These are phyloP conservation scores for Cyanidium caldarium DNA, from an alignment of 23 red algal genomes.

Conservation along the genomic window DNA sequence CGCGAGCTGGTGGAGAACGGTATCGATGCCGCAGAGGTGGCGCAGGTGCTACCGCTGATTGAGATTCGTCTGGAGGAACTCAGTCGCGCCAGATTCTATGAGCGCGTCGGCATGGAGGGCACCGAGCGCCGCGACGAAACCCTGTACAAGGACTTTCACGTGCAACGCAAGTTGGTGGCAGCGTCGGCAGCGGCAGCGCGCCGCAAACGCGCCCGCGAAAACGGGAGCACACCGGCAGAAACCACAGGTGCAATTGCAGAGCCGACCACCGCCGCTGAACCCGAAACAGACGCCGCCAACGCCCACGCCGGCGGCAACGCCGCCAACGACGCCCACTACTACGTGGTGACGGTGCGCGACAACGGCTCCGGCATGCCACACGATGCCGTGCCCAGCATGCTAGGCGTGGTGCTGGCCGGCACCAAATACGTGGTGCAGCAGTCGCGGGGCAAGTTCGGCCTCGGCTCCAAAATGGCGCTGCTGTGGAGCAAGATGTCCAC, in stretches of 20 bases:
- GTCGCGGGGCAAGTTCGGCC: slow-evolving; percentile 75
- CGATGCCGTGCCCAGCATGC: slow-evolving; percentile 64
- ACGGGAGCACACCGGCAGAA: neutral
- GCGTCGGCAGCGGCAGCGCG: slow-evolving; percentile 15
- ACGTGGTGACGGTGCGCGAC: slow-evolving; percentile 49
- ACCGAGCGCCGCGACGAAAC: slow-evolving; percentile 19
- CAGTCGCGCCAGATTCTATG: slow-evolving; percentile 7
- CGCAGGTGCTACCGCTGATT: slow-evolving; percentile 29
- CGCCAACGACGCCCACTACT: slow-evolving; percentile 12
- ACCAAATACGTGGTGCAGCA: slow-evolving; percentile 84
- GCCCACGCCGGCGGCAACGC: neutral
- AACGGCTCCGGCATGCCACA: slow-evolving; percentile 78
- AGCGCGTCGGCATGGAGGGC: slow-evolving; percentile 19
- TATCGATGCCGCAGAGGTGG: slow-evolving; percentile 64
- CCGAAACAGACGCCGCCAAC: slow-evolving; percentile 1
- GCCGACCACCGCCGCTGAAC: neutral
- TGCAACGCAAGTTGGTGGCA: neutral
- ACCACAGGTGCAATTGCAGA: neutral
- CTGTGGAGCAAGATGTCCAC: slow-evolving; percentile 92
- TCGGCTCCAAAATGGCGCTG: slow-evolving; percentile 91
- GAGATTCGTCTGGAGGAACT: slow-evolving; percentile 30
- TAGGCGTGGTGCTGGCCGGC: slow-evolving; percentile 53
- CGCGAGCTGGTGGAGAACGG: slow-evolving; percentile 82
- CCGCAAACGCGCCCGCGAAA: slow-evolving; percentile 11
- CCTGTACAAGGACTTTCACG: slow-evolving; percentile 48